A percentile compares a stretch with the other conserved stretches of the same genome.
These are phyloP conservation scores for Suillus subluteus DNA, from an alignment of 768 basidiomycete species.

Conservation along the genomic window DNA sequence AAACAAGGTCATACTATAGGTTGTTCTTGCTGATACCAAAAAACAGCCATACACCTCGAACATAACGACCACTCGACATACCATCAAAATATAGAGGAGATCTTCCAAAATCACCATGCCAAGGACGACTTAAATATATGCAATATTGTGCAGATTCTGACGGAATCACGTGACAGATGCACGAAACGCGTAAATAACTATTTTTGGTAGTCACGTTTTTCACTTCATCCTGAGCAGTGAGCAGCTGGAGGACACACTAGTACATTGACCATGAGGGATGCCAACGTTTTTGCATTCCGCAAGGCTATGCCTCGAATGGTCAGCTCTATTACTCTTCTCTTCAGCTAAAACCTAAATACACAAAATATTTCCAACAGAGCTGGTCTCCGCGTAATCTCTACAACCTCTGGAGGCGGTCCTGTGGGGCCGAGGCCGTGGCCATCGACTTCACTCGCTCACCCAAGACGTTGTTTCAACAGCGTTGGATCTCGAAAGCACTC, in stretches of 20 bases:
- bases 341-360: neutral
- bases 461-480: constrained; percentile 68
- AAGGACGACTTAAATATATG: no score
- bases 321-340: constrained; percentile 19
- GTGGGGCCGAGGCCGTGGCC: constrained; percentile 44
- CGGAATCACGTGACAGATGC: no score
- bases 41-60: no score
- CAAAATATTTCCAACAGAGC: constrained; percentile 56
- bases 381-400: constrained; percentile 90
- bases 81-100: no score
- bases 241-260: no score
- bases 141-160: no score
- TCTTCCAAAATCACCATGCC: no score
- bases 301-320: constrained; percentile 85
- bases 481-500: constrained; percentile 86
- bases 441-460: constrained; percentile 59
- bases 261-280: constrained; percentile 45
- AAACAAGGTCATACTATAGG: no score
- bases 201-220: constrained; percentile 8
- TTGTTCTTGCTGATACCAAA: no score
- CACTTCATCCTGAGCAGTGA: neutral
- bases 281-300: constrained; percentile 45
- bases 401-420: constrained; percentile 84
- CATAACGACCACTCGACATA: no score
- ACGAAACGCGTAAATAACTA: no score